Conservation (phyloP, 2,329 filamentous ascomycete species). For the Aureobasidium namibiae region DNA sequence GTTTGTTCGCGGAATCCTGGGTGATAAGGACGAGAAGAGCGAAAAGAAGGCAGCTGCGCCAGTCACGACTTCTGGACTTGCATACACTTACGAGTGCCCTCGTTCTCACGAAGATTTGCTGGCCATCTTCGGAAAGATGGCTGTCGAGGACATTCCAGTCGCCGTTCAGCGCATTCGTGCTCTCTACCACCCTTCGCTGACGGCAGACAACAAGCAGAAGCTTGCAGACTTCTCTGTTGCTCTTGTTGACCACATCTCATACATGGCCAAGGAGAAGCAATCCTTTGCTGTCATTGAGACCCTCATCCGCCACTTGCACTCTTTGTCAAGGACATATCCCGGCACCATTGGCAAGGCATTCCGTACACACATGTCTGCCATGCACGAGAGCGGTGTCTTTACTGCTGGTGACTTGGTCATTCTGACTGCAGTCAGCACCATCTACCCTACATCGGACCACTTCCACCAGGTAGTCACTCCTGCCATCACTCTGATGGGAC, state of each 20-base stretch:
- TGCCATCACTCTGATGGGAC: slow-evolving; percentile 72
- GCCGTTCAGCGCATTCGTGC: slow-evolving; percentile 85
- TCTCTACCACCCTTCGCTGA: slow-evolving; percentile 82
- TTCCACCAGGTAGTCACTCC: slow-evolving; percentile 94
- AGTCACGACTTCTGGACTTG: slow-evolving; percentile 46
- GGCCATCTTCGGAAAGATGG: slow-evolving; percentile 52
- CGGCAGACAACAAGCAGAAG: slow-evolving; percentile 75
- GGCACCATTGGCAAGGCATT: slow-evolving; percentile 70
- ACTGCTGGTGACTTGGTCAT: slow-evolving; percentile 66
- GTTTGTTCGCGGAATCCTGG: slow-evolving; percentile 38
- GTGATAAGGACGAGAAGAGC: slow-evolving; percentile 15
- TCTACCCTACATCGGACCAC: slow-evolving; percentile 93
- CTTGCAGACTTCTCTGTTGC: slow-evolving; percentile 60
- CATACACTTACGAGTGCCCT: slow-evolving; percentile 82
- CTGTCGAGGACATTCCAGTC: slow-evolving; percentile 57
- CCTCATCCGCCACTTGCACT: slow-evolving; percentile 83
- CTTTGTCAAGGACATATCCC: slow-evolving; percentile 77
- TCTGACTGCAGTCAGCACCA: slow-evolving; percentile 72
- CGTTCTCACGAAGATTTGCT: slow-evolving; percentile 67
- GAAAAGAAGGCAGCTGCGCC: slow-evolving; percentile 18
- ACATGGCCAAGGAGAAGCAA: slow-evolving; percentile 45
- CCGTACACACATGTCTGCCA: slow-evolving; percentile 57
- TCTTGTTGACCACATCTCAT: slow-evolving; percentile 58
- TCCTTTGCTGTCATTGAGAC: slow-evolving; percentile 64
- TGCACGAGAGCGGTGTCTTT: slow-evolving; percentile 47